Evolutionary conservation across 2,329 filamentous ascomycete species (phyloP).

Genomic region (Beauveria rudraprayagi): DNA sequence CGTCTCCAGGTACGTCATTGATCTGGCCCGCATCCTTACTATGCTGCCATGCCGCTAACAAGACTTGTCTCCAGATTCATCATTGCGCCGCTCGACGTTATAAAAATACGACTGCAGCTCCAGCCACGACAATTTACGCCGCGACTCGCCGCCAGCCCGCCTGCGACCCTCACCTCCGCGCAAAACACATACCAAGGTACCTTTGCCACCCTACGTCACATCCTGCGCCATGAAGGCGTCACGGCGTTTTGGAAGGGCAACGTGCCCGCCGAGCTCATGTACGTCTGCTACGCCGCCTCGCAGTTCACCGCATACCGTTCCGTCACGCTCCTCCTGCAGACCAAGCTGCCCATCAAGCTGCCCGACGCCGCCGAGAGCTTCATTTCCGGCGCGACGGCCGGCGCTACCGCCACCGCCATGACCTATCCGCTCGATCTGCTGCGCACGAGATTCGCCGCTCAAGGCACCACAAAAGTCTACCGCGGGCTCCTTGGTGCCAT

Average conservation of each 20-base stretch:
- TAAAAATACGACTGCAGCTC: slow-evolving; percentile 95
- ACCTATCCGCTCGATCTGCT: slow-evolving; percentile 94
- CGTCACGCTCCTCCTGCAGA: slow-evolving; percentile 58
- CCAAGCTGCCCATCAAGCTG: slow-evolving; percentile 37
- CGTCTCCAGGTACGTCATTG: slow-evolving; percentile 61
- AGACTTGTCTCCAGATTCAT: slow-evolving; percentile 56
- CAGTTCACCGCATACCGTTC: slow-evolving; percentile 88
- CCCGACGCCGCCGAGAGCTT: slow-evolving; percentile 70
- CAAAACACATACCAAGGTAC: slow-evolving; percentile 61
- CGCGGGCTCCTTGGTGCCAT: slow-evolving; percentile 60
- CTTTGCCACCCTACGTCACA: slow-evolving; percentile 64
- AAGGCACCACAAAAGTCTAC: slow-evolving; percentile 77
- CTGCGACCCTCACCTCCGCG: slow-evolving; percentile 30
- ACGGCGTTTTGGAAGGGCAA: slow-evolving; percentile 96
- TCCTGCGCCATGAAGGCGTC: slow-evolving; percentile 73
- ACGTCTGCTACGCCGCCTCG: slow-evolving; percentile 79
- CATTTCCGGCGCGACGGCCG: slow-evolving; percentile 72
- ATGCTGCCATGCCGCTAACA: slow-evolving; percentile 11
- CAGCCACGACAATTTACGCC: slow-evolving; percentile 81
- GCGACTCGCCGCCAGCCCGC: slow-evolving; percentile 43
- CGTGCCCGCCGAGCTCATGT: slow-evolving; percentile 88
- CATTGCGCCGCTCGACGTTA: slow-evolving; percentile 89
- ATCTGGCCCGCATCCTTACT: background rate
- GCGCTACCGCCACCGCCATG: slow-evolving; percentile 68
- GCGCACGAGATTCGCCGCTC: slow-evolving; percentile 88